Evolutionary conservation across 2,329 filamentous ascomycete species (phyloP).

Genomic region (Diaporthe citrichinensis): DNA sequence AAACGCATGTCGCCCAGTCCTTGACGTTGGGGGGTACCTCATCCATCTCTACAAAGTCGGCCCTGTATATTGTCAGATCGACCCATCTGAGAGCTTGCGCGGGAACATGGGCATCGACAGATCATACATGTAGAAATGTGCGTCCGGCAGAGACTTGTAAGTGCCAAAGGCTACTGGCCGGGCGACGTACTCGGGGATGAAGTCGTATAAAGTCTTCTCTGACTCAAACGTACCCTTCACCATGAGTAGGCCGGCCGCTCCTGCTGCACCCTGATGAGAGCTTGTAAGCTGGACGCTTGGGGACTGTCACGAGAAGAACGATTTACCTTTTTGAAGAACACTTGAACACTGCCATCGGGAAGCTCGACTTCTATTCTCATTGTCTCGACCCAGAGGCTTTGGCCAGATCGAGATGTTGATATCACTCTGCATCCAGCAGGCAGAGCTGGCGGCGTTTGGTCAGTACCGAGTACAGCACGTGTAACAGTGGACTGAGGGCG

Average conservation of each 20-base stretch:
- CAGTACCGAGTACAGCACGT: neutral
- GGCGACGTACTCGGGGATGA: neutral
- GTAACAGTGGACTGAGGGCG: neutral
- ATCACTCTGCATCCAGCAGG: neutral
- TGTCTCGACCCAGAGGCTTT: neutral
- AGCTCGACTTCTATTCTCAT: neutral
- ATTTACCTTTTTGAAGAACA: neutral
- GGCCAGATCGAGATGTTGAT: neutral
- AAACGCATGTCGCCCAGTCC: neutral
- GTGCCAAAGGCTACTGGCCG: neutral
- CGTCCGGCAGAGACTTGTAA: neutral
- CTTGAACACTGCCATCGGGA: neutral
- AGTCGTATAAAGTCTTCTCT: neutral
- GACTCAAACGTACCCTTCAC: neutral
- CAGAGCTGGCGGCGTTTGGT: neutral
- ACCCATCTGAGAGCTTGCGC: neutral
- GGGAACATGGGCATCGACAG: neutral
- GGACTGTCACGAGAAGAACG: neutral
- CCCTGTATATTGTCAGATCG: neutral
- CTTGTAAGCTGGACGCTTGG: neutral
- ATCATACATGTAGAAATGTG: neutral
- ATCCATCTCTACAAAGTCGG: neutral
- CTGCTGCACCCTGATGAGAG: neutral
- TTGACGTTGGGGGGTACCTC: neutral
- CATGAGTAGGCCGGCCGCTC: neutral